Conservation (phyloP, 2,329 filamentous ascomycete species). For the Reticulascus tulasneorum region DNA sequence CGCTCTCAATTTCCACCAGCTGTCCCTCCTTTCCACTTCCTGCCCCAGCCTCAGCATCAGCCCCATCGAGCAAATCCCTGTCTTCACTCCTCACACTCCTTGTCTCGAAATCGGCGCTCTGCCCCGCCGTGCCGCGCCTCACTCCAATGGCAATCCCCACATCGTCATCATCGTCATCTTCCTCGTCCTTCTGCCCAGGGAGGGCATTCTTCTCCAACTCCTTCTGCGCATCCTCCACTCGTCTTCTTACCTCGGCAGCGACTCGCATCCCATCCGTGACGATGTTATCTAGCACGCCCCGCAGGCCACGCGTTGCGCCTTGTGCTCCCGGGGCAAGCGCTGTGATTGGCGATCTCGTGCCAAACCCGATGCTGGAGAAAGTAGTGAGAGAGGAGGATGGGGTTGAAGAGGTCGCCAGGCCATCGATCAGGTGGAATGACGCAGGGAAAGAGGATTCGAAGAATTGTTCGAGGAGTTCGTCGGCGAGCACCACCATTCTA, state of each 20-base stretch:
- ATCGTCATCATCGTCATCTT: conserved; percentile 64
- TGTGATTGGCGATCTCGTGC: conserved; percentile 36
- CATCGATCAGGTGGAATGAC: conserved; percentile 83
- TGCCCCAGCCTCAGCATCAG: conserved; percentile 64
- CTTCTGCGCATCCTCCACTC: conserved; percentile 93
- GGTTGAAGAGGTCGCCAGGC: conserved; percentile 30
- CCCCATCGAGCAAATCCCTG: conserved; percentile 67
- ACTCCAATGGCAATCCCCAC: conserved; percentile 39
- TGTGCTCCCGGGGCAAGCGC: conserved; percentile 39
- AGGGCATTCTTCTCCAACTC: conserved; percentile 82
- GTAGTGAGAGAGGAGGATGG: conserved; percentile 70
- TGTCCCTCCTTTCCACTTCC: conserved; percentile 26
- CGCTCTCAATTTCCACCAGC: conserved; percentile 28
- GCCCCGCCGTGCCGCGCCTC: conserved; percentile 28
- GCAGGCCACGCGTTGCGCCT: conserved; percentile 68
- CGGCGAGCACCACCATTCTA: conserved; percentile 95
- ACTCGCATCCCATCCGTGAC: conserved; percentile 97
- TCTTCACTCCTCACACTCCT: conserved; percentile 64
- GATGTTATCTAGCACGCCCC: conserved; percentile 94
- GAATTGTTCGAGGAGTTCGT: conserved; percentile 93
- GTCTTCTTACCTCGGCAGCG: conserved; percentile 81
- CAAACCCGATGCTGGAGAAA: conserved; percentile 69
- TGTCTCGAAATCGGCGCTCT: conserved; percentile 55
- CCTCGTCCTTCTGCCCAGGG: conserved; percentile 60
- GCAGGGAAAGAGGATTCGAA: conserved; percentile 94